These are phyloP conservation scores for Rhizopogon vulgaris DNA, from an alignment of 768 basidiomycete species.

Conservation along the genomic window DNA sequence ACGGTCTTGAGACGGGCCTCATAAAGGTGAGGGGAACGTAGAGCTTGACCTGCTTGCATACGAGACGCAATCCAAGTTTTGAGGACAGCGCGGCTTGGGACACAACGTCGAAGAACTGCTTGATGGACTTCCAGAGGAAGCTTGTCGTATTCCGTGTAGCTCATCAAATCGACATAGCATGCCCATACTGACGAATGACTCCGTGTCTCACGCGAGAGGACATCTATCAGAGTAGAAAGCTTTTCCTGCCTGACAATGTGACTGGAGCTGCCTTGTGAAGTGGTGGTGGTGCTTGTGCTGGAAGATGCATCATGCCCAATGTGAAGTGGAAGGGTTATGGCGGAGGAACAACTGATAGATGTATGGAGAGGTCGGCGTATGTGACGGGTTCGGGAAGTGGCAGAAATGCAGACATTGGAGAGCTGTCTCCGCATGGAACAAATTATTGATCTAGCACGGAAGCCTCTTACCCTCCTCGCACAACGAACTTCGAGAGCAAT, in stretches of 20 bases:
- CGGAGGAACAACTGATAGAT: background rate
- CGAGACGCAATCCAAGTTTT: conserved; percentile 39
- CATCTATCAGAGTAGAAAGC: conserved; percentile 19
- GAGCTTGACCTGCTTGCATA: conserved; percentile 31
- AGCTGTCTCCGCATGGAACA: conserved; percentile 3
- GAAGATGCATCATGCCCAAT: background rate
- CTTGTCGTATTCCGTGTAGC: conserved; percentile 36
- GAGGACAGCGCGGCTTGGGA: conserved; percentile 39
- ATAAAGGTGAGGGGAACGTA: conserved; percentile 43
- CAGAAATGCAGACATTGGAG: background rate
- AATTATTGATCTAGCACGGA: background rate
- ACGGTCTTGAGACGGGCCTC: conserved; percentile 64
- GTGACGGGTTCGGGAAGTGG: background rate
- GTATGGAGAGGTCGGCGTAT: background rate
- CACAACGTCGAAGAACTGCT: conserved; percentile 61
- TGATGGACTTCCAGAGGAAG: conserved; percentile 66
- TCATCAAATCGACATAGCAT: conserved; percentile 53
- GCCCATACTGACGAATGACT: conserved; percentile 57
- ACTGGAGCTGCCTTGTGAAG: background rate
- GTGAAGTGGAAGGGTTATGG: background rate
- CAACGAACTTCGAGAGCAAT: too few species aligned
- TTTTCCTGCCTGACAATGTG: conserved; percentile 18
- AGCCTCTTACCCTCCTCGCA: background rate
- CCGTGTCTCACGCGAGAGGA: conserved; percentile 23
- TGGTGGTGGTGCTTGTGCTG: background rate